phyloP scores from a whole-genome alignment of 2,329 filamentous ascomycete species.

The Cadophora sp. region DNA sequence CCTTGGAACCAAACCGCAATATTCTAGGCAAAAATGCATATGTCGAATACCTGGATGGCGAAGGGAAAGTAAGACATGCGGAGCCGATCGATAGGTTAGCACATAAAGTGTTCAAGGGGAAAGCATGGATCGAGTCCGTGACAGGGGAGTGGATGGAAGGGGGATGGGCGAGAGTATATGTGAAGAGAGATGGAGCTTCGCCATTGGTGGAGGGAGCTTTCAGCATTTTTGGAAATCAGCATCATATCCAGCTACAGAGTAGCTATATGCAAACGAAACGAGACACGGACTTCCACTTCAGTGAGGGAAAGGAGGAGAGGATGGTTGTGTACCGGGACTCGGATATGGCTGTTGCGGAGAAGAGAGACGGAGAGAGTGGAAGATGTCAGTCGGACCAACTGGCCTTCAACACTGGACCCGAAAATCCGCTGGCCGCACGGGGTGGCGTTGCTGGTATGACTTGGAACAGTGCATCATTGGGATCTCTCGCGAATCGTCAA shows the following conservation, averaged over 20 bases:
- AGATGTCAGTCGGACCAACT: constrained; percentile 65
- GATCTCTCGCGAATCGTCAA: constrained; percentile 47
- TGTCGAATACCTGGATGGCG: constrained; percentile 10
- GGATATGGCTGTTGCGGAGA: constrained; percentile 60
- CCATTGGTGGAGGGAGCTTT: constrained; percentile 91
- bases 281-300: constrained; percentile 68
- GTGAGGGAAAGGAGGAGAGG: constrained; percentile 64
- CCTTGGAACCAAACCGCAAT: constrained; percentile 15
- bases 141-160: constrained; percentile 72
- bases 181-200: constrained; percentile 74
- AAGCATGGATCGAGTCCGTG: constrained; percentile 69
- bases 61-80: constrained; percentile 13
- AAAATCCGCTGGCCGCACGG: constrained; percentile 67
- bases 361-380: neutral
- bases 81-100: constrained; percentile 65
- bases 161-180: constrained; percentile 82
- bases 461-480: constrained; percentile 18
- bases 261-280: constrained; percentile 77
- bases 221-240: constrained; percentile 76
- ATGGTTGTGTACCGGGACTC: constrained; percentile 93
- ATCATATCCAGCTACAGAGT: constrained; percentile 78
- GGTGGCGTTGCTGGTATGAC: neutral
- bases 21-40: constrained; percentile 6
- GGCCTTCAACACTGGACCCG: constrained; percentile 73
- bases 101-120: constrained; percentile 84